Evolutionary conservation across 2,329 filamentous ascomycete genomes (phyloP).

Genomic region (Beauveria medogensis): DNA sequence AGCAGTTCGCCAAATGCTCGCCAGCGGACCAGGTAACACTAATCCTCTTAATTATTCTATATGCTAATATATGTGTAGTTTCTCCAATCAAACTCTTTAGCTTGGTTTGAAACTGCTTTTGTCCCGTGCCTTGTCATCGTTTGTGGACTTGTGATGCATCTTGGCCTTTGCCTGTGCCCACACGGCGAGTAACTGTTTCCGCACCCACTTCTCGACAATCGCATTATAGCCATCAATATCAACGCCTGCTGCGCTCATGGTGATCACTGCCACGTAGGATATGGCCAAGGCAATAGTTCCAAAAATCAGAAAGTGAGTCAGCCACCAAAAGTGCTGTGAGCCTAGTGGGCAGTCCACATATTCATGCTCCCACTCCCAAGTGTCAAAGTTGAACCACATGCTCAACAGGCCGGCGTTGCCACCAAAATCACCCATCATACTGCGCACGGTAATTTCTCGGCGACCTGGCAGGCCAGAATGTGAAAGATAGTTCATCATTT

Average conservation of each 20-base stretch:
- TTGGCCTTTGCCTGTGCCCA: background rate
- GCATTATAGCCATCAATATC: slow-evolving; percentile 26
- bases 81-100: background rate
- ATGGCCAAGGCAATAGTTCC: slow-evolving; percentile 28
- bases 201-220: slow-evolving; percentile 12
- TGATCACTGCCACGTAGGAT: slow-evolving; percentile 18
- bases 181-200: background rate
- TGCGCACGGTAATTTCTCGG: slow-evolving; percentile 85
- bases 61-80: background rate
- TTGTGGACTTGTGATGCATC: background rate
- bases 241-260: slow-evolving; percentile 23
- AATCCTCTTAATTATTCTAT: background rate
- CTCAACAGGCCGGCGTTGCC: slow-evolving; percentile 85
- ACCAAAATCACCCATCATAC: slow-evolving; percentile 97
- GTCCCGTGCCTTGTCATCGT: background rate
- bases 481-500: slow-evolving; percentile 31
- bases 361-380: slow-evolving; percentile 73
- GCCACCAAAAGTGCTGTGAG: slow-evolving; percentile 91
- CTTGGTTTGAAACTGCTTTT: background rate
- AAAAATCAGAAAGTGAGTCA: slow-evolving; percentile 67
- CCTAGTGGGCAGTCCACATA: slow-evolving; percentile 73
- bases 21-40: background rate
- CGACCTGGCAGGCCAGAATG: slow-evolving; percentile 51
- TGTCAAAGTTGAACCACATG: slow-evolving; percentile 73
- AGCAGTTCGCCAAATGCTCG: background rate